Base-by-base conservation (phyloP, 176 grass and related monocot genomes). In the Dactylis glomerata region DNA sequence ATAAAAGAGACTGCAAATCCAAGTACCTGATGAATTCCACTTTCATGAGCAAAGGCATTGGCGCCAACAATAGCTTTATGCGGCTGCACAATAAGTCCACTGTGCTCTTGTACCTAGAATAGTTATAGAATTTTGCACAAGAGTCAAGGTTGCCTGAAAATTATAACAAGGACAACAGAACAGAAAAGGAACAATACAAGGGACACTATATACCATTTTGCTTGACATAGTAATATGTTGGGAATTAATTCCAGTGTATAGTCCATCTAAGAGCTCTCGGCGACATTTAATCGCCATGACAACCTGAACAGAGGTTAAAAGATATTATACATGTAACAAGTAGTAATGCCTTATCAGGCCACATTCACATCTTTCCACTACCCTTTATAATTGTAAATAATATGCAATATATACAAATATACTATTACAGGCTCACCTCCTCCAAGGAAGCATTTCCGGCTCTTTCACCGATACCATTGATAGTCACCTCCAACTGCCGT, bases 41-140 rank as follows among this genome's bases (percentile, higher is more conserved):
- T 98, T 98, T 98, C 96, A 89, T 98, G 96, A 84, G 96, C 96
- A 87, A 98, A 98, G 40, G 96, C 96, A 89, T 98, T 98, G 71
- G 96, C 96, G 57, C 96, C 96, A 73, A 98, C 96, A 86, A 98
- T 98, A 91, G 96, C 96, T 90, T 98, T 98, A 75, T 98, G 96
- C 9, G 96, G 96, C 52, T 98, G 96, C 54, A 98, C 89, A 32
- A 71, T 41, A 85, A 98, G 86, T 86, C 96, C 96, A 85, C 92
- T 98, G 72, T 98, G 86, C 63, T 98, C 96, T 92, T 95, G 93
- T 77, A 99, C 96, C 96, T 99, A 90, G 22, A 90, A 73, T 61
- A 80, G 52, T 65, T 54, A 59, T 10, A 75, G 2, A 23, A 80
- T 90, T 71, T 86, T 59, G 37, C 10, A 44, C 5, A 73, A 62